Percentiles rank a stretch among this genome's conserved stretches.
Conservation (phyloP, 2,329 filamentous ascomycete species). For the Chrysoporthe austroafricana region DNA sequence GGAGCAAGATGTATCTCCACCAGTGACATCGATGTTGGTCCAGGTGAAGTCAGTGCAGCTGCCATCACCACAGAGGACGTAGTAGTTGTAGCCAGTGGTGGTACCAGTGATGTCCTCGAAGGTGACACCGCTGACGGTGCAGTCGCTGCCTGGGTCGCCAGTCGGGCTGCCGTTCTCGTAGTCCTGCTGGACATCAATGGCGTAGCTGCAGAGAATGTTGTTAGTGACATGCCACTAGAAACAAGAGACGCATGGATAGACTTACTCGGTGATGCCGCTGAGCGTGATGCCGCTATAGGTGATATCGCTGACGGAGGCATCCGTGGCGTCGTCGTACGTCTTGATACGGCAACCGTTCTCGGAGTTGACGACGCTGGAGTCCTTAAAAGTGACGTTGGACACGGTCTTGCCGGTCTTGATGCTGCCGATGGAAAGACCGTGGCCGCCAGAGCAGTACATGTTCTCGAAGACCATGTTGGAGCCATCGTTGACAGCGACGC, state of each 20-base stretch:
- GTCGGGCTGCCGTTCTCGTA: conserved; percentile 51
- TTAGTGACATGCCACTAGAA: not conserved
- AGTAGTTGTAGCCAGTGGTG: conserved; percentile 46
- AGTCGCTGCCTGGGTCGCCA: conserved; percentile 48
- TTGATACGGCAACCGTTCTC: conserved; percentile 58
- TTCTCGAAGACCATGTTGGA: conserved; percentile 51
- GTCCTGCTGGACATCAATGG: conserved; percentile 47
- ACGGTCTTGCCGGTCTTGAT: conserved; percentile 56
- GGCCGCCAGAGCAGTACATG: conserved; percentile 49
- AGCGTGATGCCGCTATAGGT: conserved; percentile 35
- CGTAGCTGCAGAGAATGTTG: conserved; percentile 33
- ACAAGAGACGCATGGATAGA: not conserved
- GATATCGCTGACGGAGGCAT: conserved; percentile 33
- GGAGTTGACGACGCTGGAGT: conserved; percentile 54
- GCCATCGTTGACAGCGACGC: conserved; percentile 60
- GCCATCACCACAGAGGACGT: conserved; percentile 59
- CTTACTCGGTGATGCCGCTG: conserved; percentile 28
- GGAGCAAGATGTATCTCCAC: conserved; percentile 41
- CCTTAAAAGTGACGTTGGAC: conserved; percentile 52
- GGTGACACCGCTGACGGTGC: conserved; percentile 56
- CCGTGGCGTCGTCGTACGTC: conserved; percentile 50
- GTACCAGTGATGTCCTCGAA: conserved; percentile 48
- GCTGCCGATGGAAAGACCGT: conserved; percentile 48
- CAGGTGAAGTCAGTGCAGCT: conserved; percentile 58
- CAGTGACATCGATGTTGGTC: conserved; percentile 52